A percentile compares a stretch with the other conserved stretches of the same genome.
Conservation (phyloP, 305 asterid genomes). For the Fraxinus paxiana region DNA sequence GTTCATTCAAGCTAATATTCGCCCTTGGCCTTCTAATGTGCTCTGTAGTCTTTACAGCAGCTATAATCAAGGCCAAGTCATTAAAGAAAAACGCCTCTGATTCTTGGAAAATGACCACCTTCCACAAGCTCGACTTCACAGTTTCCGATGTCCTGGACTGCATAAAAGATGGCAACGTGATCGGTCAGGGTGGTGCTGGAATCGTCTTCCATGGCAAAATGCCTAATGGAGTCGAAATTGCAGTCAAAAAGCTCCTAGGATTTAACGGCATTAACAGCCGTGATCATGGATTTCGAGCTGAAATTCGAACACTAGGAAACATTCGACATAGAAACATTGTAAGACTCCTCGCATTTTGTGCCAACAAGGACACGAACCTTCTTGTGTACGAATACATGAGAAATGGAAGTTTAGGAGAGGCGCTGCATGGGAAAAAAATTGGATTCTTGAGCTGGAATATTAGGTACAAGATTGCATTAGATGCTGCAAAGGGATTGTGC, state of each 20-base stretch:
- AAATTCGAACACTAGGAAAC: slow-evolving; percentile 77
- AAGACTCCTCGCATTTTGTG: slow-evolving; percentile 70
- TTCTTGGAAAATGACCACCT: slow-evolving; percentile 84
- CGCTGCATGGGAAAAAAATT: slow-evolving; percentile 76
- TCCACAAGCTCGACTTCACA: slow-evolving; percentile 70
- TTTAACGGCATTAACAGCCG: slow-evolving; percentile 48
- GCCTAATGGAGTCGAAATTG: slow-evolving; percentile 74
- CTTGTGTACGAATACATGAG: slow-evolving; percentile 94
- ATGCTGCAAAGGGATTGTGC: slow-evolving; percentile 83
- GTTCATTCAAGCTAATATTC: slow-evolving; percentile 64
- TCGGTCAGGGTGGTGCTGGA: slow-evolving; percentile 95
- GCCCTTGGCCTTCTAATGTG: slow-evolving; percentile 76
- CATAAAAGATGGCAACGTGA: slow-evolving; percentile 85
- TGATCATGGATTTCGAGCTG: slow-evolving; percentile 89
- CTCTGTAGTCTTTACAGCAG: slow-evolving; percentile 67
- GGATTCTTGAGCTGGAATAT: slow-evolving; percentile 67
- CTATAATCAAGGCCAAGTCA: slow-evolving; percentile 68
- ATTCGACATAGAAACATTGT: slow-evolving; percentile 89
- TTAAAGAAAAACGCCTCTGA: slow-evolving; percentile 52
- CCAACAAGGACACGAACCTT: slow-evolving; percentile 77
- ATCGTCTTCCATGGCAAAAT: slow-evolving; percentile 79
- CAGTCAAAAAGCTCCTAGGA: slow-evolving; percentile 76
- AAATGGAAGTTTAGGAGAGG: slow-evolving; percentile 94
- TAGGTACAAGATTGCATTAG: slow-evolving; percentile 77
- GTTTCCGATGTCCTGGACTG: slow-evolving; percentile 74